Percentiles rank a stretch among this genome's conserved stretches.
Conservation (phyloP, 192 early-diverging fungal species). For the Coemansia sp. region DNA sequence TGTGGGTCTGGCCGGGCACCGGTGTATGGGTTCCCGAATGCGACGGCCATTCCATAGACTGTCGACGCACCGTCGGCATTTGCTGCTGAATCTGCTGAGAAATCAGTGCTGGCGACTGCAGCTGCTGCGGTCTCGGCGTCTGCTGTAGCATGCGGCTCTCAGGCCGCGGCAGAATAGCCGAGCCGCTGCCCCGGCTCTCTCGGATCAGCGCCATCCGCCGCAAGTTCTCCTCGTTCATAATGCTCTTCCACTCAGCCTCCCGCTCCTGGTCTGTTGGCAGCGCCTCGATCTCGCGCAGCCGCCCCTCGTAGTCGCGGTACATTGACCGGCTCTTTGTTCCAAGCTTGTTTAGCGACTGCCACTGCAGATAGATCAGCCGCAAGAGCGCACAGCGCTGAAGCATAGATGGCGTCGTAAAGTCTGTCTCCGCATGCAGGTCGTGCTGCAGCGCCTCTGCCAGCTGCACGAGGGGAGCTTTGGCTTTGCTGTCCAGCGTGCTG, state of each 20-base stretch:
- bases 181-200: constrained; percentile 22
- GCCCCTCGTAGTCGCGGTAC: constrained; percentile 48
- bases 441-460: constrained; percentile 52
- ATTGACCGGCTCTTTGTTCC: constrained; percentile 52
- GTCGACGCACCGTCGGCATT: neutral
- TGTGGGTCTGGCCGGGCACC: neutral
- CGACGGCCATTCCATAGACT: constrained; percentile 13
- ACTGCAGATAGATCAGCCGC: constrained; percentile 42
- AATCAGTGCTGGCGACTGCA: neutral
- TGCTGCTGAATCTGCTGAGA: neutral
- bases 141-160: constrained; percentile 12
- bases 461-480: constrained; percentile 21
- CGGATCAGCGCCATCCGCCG: constrained; percentile 33
- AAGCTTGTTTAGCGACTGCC: constrained; percentile 43
- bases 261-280: constrained; percentile 31
- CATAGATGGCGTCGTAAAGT: constrained; percentile 32
- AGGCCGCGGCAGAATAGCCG: constrained; percentile 19
- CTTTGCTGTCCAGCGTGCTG: constrained; percentile 41
- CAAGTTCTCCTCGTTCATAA: constrained; percentile 34
- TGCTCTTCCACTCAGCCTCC: constrained; percentile 34
- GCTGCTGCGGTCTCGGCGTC: constrained; percentile 1
- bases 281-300: constrained; percentile 45
- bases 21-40: constrained; percentile 1
- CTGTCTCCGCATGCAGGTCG: constrained; percentile 31
- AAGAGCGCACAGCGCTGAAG: constrained; percentile 41